Evolutionary conservation across 2,329 filamentous ascomycete genomes (phyloP), one percentile per base, ranked within the genome.

Genomic region (Alternaria hordeiaustralica): DNA sequence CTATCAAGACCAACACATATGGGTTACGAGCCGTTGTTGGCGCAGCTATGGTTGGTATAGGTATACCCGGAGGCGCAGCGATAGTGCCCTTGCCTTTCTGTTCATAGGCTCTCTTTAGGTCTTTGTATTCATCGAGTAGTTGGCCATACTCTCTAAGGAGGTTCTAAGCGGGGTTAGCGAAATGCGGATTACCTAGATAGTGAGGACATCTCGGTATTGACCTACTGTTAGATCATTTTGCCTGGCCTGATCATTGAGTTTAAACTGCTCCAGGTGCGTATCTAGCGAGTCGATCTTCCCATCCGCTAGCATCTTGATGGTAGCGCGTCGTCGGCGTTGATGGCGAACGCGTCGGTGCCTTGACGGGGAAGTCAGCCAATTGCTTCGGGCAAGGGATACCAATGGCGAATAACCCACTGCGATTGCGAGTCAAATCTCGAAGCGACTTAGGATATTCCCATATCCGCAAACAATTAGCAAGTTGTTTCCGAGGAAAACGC

Each of bases 1-100:
- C 88, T 12, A 90, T 79, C 0, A 90, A 79, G 7, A 90, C 84
- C 3, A 90, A 80, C 1, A 87, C 87, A 67, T 89, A 90, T 0
- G 87, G 84, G 64, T 86, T 87, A 20, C 85, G 83, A 23, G 55
- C 20, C 43, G 21, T 63, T 20, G 28, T 41, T 23, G 41, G 36
- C 36, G 47, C n/a, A 13, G 86, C 79, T 30, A 51, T 58, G 15
- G 58, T 28, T 50, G 71, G 30, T 64, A 58, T 61, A 46, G 47
- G 54, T 44, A 30, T 18, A 13, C 45, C 43, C 73, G 77, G 83
- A 67, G 83, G 51, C 4, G 28, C 33, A 4, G 60, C 79, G 12
- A 55, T 81, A 80, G 6, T 84, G 83, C 59, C 85, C 73, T 68
- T 84, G 83, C 60, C 85, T 74, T 68, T 84, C 65, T 88, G 85